Percentiles rank a stretch among this genome's conserved stretches.
These are phyloP conservation scores for Skeletonema tropicum DNA, from an alignment of 108 stramenopile genomes.

Conservation along the genomic window DNA sequence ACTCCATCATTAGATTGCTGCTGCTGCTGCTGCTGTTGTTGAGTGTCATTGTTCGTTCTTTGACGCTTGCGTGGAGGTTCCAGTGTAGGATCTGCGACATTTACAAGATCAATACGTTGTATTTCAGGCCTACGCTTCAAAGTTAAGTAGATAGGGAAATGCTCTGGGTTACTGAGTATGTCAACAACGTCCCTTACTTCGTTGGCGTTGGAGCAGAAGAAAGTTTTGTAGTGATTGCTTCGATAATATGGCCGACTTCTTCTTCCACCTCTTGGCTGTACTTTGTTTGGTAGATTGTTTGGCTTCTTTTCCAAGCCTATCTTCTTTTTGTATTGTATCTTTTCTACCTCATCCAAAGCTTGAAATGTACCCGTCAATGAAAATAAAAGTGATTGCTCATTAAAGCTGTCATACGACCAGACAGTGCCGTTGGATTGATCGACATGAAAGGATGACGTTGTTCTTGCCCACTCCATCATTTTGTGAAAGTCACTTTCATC, in stretches of 20 bases:
- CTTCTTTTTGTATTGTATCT: slow-evolving; percentile 21
- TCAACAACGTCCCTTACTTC: neutral
- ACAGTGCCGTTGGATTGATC: neutral
- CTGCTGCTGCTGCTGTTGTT: neutral
- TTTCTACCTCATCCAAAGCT: slow-evolving; percentile 8
- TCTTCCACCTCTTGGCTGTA: neutral
- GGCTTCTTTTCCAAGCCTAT: neutral
- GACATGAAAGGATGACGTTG: neutral
- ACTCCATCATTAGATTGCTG: slow-evolving; percentile 2
- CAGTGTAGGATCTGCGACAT: neutral
- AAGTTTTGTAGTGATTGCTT: slow-evolving; percentile 13
- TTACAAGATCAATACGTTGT: neutral
- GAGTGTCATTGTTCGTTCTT: slow-evolving; percentile 5
- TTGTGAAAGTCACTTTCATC: slow-evolving; percentile 1
- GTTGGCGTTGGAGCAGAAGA: slow-evolving; percentile 2
- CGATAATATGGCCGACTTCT: neutral
- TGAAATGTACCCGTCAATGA: slow-evolving; percentile 11
- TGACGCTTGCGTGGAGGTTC: slow-evolving; percentile 22
- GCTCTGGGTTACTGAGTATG: neutral
- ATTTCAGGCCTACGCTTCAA: neutral
- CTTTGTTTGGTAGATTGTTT: neutral
- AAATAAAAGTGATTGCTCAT: slow-evolving; percentile 20
- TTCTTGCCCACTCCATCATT: slow-evolving; percentile 11
- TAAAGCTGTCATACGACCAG: neutral
- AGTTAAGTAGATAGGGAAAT: slow-evolving; percentile 6